A percentile compares a stretch with the other conserved stretches of the same genome.
phyloP scores from a whole-genome alignment of 495 filamentous ascomycete species.

The Aspergillus baeticus region DNA sequence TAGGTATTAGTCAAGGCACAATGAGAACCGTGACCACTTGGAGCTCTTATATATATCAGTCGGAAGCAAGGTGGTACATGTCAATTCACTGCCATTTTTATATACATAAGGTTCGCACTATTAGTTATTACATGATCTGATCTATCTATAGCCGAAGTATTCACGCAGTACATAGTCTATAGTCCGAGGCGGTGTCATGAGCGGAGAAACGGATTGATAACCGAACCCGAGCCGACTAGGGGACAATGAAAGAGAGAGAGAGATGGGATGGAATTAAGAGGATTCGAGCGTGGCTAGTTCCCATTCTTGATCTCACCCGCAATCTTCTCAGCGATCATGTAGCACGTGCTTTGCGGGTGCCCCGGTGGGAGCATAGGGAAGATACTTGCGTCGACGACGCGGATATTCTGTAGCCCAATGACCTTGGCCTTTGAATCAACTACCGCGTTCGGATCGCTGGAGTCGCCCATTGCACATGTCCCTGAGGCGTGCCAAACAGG shows the following conservation, averaged over 20 bases:
- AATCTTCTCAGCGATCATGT: slow-evolving; percentile 18
- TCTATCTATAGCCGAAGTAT: too few relatives aligned
- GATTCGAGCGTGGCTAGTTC: background rate
- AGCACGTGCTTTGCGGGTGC: slow-evolving; percentile 53
- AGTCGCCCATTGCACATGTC: slow-evolving; percentile 51
- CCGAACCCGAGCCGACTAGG: background rate
- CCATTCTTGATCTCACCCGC: slow-evolving; percentile 3
- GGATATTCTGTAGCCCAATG: slow-evolving; percentile 47
- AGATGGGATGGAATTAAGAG: background rate
- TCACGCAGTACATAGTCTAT: too few relatives aligned
- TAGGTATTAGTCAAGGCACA: too few relatives aligned
- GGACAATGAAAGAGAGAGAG: background rate
- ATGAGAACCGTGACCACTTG: too few relatives aligned
- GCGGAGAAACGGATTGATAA: too few relatives aligned
- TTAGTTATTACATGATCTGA: too few relatives aligned
- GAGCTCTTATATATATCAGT: too few relatives aligned
- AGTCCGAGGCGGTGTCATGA: too few relatives aligned
- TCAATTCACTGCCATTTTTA: too few relatives aligned
- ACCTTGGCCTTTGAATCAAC: slow-evolving; percentile 51
- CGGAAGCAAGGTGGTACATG: too few relatives aligned
- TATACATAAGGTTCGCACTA: too few relatives aligned
- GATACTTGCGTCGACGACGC: slow-evolving; percentile 59
- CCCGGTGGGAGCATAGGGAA: slow-evolving; percentile 58
- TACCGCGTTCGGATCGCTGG: slow-evolving; percentile 50
- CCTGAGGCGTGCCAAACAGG: slow-evolving; percentile 54